Base-by-base conservation (phyloP, 768 basidiomycete genomes). In the Collybia mongolica region DNA sequence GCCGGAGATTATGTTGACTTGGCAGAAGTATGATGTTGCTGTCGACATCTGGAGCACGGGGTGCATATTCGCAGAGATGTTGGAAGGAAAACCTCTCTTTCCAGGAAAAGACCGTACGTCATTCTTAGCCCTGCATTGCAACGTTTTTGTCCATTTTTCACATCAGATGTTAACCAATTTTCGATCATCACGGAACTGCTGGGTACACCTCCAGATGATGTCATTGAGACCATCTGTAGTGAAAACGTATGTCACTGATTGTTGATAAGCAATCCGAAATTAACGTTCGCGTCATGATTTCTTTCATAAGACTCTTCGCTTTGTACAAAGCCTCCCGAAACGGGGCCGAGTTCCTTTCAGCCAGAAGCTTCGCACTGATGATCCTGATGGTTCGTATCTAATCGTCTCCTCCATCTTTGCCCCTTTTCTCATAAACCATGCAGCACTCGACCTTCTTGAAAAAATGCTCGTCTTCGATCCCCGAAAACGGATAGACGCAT, bases 11-110 rank as follows among this genome's bases (percentile, higher is more conserved):
- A 99, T 99, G 97, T 80, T 99, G 65, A 99, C 97, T 35, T 99
- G 97, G 97, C 97, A 99, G 70, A 98, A 98, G 75, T 99, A 99
- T 73, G 96, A 98, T 68, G 95, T 98, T 49, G 97, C 96, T 44
- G 97, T 99, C 54, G 97, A 99, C 67, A 96, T 98, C 65, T 98
- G 97, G 97, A 95, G 92, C 63, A 94, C 95, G 9, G 97, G 95
- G 5, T 99, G 97, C 74, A 98, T 99, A 68, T 98, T 99, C 63
- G 97, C 97, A 5, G 97, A 99, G 76, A 99, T 99, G 97, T 73
- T 99, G 43, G 95, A 98, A 67, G 97, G 97, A 26, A 98, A 98
- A 66, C 96, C 97, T 0, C 74, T 99, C 58, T 99, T 99, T 81
- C 97, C 97, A 22, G 97, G 97, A 50, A 98, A 98, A 77, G 97